A percentile compares a stretch with the other conserved stretches of the same genome.
Conservation (phyloP, 202 grass and related monocot genomes). For the Eragrostis tef region DNA sequence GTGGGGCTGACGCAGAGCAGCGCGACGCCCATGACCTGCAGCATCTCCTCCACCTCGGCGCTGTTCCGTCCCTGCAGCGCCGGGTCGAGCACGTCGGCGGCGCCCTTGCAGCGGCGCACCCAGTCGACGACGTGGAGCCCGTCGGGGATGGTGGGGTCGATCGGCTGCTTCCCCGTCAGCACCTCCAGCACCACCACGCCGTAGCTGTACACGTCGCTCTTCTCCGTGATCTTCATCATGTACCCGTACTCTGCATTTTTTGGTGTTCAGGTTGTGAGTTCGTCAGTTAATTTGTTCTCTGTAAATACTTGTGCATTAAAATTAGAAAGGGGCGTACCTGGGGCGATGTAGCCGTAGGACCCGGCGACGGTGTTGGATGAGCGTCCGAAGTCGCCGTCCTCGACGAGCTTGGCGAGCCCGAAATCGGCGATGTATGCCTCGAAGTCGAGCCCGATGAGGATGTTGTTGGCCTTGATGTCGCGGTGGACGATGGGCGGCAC, state of each 20-base stretch:
- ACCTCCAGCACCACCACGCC: slow-evolving; percentile 93
- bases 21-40: slow-evolving; percentile 87
- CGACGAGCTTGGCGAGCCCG: slow-evolving; percentile 93
- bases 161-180: slow-evolving; percentile 89
- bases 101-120: slow-evolving; percentile 67
- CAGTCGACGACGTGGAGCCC: slow-evolving; percentile 84
- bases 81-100: slow-evolving; percentile 65
- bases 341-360: slow-evolving; percentile 93
- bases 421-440: slow-evolving; percentile 97
- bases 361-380: slow-evolving; percentile 92
- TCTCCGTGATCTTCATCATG: slow-evolving; percentile 93
- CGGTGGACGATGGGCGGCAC: slow-evolving; percentile 87
- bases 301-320: too few relatives aligned
- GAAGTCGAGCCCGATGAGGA: slow-evolving; percentile 89
- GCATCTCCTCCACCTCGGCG: slow-evolving; percentile 83
- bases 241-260: slow-evolving; percentile 78
- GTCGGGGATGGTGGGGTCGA: slow-evolving; percentile 88
- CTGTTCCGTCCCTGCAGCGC: slow-evolving; percentile 51
- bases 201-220: slow-evolving; percentile 92
- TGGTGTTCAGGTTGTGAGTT: too few relatives aligned
- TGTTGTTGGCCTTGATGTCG: slow-evolving; percentile 98
- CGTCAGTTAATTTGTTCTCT: neutral
- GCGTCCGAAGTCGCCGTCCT: slow-evolving; percentile 73
- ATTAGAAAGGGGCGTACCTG: too few relatives aligned
- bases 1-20: slow-evolving; percentile 74